A percentile compares a stretch with the other conserved stretches of the same genome.
Conservation (phyloP, 768 basidiomycete species). For the Paxillus ammoniavirescens region DNA sequence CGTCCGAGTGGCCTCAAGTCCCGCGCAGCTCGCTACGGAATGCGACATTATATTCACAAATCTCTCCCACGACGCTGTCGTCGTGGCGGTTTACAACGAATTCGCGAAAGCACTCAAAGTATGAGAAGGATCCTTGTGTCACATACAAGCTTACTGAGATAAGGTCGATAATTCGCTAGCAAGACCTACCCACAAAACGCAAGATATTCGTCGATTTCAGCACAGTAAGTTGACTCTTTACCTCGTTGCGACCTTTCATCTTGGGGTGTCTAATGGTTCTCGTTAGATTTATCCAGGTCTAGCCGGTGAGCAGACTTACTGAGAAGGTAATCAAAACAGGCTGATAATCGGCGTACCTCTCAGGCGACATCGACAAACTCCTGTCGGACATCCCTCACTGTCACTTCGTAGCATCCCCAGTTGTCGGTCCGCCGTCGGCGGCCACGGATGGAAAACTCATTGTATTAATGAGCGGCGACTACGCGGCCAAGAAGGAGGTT, state of each 20-base stretch:
- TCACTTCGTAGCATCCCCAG: slow-evolving; percentile 65
- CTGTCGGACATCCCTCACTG: slow-evolving; percentile 53
- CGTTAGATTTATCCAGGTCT: slow-evolving; percentile 48
- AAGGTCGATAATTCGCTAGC: slow-evolving; percentile 20
- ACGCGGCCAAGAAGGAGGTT: slow-evolving; percentile 73
- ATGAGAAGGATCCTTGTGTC: slow-evolving; percentile 2
- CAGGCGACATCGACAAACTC: slow-evolving; percentile 62
- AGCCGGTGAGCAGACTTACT: slow-evolving; percentile 29
- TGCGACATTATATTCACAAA: slow-evolving; percentile 74
- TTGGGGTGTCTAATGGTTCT: slow-evolving; percentile 1
- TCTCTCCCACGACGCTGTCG: slow-evolving; percentile 64
- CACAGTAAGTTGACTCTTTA: slow-evolving; percentile 47
- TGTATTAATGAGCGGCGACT: slow-evolving; percentile 70
- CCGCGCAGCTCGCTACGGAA: slow-evolving; percentile 53
- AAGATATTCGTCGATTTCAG: slow-evolving; percentile 80
- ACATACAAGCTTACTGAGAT: not conserved
- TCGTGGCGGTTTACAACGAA: slow-evolving; percentile 53
- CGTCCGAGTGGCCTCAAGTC: slow-evolving; percentile 50
- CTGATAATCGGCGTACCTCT: not conserved
- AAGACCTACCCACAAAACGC: slow-evolving; percentile 37
- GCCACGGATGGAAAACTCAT: slow-evolving; percentile 62
- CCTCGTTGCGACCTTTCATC: not conserved
- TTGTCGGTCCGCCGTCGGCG: slow-evolving; percentile 64
- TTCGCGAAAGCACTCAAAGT: slow-evolving; percentile 57
- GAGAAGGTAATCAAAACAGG: not conserved